Evolutionary conservation across 2,329 filamentous ascomycete species (phyloP).

Genomic region (Dactylellina leptospora): DNA sequence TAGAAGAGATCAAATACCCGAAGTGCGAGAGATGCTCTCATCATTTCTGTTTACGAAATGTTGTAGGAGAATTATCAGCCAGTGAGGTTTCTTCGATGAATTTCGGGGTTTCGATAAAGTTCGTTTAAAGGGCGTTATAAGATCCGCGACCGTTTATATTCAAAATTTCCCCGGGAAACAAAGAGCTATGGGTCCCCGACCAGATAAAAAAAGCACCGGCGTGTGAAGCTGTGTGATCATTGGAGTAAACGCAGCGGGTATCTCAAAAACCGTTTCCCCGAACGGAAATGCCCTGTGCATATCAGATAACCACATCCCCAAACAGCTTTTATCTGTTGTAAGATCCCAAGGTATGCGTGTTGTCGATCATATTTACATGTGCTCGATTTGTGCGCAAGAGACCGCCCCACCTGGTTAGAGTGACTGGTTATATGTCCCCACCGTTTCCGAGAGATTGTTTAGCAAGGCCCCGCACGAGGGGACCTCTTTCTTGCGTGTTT

Average conservation of each 20-base stretch:
- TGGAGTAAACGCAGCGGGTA: too few species aligned
- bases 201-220: background rate
- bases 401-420: background rate
- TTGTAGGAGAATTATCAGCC: constrained; percentile 22
- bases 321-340: background rate
- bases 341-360: constrained; percentile 10
- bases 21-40: constrained; percentile 1
- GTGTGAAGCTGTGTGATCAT: background rate
- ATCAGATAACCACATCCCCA: too few species aligned
- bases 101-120: constrained; percentile 15
- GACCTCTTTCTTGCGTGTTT: background rate
- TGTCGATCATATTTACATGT: constrained; percentile 26
- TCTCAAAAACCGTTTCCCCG: background rate
- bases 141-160: background rate
- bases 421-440: background rate
- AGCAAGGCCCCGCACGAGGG: too few species aligned
- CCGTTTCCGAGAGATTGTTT: background rate
- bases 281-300: background rate
- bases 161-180: constrained; percentile 12
- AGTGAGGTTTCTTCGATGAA: background rate
- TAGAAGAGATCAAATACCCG: background rate
- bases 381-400: too few species aligned
- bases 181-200: constrained; percentile 21
- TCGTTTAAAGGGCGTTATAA: background rate
- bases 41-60: background rate